Base-by-base conservation (phyloP, 2,329 filamentous ascomycete genomes). In the Magnaporthiopsis incrustans region DNA sequence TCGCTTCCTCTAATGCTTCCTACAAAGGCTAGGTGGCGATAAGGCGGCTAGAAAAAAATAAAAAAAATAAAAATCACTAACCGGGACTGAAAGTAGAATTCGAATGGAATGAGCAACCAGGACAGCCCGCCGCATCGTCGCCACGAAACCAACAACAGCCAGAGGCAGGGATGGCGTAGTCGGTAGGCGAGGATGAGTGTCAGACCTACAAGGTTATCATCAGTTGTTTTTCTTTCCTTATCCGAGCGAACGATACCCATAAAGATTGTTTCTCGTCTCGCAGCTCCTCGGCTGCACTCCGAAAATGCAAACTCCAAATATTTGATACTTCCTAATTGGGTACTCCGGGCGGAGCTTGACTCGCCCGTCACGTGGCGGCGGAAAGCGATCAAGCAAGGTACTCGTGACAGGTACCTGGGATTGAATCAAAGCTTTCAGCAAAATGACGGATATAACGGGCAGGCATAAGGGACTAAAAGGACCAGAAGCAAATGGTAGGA, bases 31-130 rank as follows among this genome's bases (percentile, higher is more conserved):
- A 22, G 44, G 7, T 2, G 44, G n/a, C 7, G 7, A n/a, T 25
- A 7, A 53, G 15, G 18, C 22, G 1, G 7, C 30, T 30, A 30
- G 30, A 30, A 25, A 30, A 6, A 30, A 25, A 8, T 25, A n/a
- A 53, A 11, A 53, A 1, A 53, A 1, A 53, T 3, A 6, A 11
- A 53, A 53, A n/a, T n/a, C 44, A 25, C 18, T n/a, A 11, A 53
- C 18, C 3, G 30, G 30, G 5, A 2, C 25, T 11, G 22, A 35
- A 14, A 27, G 25, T 44, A 76, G 74, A 69, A 61, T 76, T 76
- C 59, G 74, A 76, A 62, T 75, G 73, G 72, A 70, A 66, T 12
- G 69, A 71, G 12, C 64, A 66, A 50, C 63, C 60, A 4, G 65
- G 66, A 38, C 65, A 65, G 12, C 50, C 27, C 12, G 44, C 61